These are phyloP conservation scores for Populus nigra DNA, from an alignment of 345 rosid species.

Conservation along the genomic window DNA sequence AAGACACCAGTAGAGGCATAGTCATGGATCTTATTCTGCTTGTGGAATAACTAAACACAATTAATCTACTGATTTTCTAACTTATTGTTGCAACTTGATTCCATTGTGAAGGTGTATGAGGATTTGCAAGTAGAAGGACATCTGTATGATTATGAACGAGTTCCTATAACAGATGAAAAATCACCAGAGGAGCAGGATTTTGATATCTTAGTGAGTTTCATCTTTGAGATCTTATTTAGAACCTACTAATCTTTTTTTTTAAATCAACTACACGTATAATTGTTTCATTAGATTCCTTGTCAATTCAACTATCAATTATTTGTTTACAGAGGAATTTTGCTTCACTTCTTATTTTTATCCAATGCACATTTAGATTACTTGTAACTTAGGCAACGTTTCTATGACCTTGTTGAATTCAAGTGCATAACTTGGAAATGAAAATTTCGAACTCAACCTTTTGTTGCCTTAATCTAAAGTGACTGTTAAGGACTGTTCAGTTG, in stretches of 20 bases:
- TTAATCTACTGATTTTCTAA: constrained; percentile 20
- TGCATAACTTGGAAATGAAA: neutral
- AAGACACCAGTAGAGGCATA: constrained; percentile 89
- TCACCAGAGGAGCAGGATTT: constrained; percentile 92
- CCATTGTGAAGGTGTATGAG: constrained; percentile 60
- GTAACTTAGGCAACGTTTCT: neutral
- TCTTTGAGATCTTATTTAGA: neutral
- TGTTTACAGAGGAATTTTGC: neutral
- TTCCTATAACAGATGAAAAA: constrained; percentile 95
- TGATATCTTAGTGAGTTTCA: constrained; percentile 71
- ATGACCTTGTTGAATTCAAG: neutral
- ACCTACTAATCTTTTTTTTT: no score
- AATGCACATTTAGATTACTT: neutral
- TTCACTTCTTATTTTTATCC: neutral
- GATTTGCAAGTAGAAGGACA: constrained; percentile 86
- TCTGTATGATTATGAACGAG: constrained; percentile 87
- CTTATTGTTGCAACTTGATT: constrained; percentile 20
- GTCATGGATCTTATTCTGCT: constrained; percentile 16
- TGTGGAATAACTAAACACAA: constrained; percentile 1
- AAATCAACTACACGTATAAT: neutral
- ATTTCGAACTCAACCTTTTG: neutral
- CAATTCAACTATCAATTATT: neutral
- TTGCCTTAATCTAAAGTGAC: neutral
- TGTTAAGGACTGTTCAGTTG: neutral
- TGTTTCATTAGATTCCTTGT: neutral